Conservation (phyloP, 805 yeast genomes). For the Cyberlindnera saturnus region DNA sequence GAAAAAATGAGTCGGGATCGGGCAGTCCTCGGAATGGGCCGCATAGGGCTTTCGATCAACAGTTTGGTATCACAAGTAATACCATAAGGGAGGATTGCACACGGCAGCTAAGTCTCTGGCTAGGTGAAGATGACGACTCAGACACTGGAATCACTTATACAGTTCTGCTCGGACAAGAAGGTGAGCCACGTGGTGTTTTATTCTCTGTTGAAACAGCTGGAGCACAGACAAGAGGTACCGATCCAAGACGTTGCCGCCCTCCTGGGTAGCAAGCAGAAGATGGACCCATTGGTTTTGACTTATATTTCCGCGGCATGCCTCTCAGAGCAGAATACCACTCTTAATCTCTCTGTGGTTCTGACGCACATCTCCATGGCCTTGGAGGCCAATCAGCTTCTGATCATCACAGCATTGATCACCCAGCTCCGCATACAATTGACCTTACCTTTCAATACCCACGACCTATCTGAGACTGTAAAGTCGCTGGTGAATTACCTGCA, state of each 20-base stretch:
- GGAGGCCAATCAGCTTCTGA: slow-evolving; percentile 14
- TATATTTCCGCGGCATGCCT: slow-evolving; percentile 13
- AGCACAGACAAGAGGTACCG: slow-evolving; percentile 16
- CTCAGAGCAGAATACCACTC: slow-evolving; percentile 3
- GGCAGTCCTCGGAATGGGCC: too few relatives aligned
- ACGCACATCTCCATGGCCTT: slow-evolving; percentile 6
- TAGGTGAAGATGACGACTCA: slow-evolving; percentile 2
- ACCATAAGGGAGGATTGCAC: neutral
- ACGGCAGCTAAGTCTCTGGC: neutral
- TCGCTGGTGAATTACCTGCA: slow-evolving; percentile 10
- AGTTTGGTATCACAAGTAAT: too few relatives aligned
- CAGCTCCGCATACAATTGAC: slow-evolving; percentile 9
- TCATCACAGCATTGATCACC: slow-evolving; percentile 12
- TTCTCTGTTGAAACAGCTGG: slow-evolving; percentile 18
- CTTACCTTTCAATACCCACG: slow-evolving; percentile 11
- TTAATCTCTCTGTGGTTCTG: slow-evolving; percentile 12
- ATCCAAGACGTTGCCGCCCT: slow-evolving; percentile 8
- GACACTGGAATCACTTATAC: slow-evolving; percentile 8
- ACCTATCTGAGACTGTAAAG: slow-evolving; percentile 9
- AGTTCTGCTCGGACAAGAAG: slow-evolving; percentile 12
- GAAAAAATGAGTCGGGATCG: too few relatives aligned
- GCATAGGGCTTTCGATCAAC: too few relatives aligned
- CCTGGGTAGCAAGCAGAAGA: slow-evolving; percentile 1
- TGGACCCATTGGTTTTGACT: slow-evolving; percentile 19
- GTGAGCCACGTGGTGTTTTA: slow-evolving; percentile 13